Conservation (phyloP, 1,284 basidiomycete species). For the Malassezia vespertilionis region DNA sequence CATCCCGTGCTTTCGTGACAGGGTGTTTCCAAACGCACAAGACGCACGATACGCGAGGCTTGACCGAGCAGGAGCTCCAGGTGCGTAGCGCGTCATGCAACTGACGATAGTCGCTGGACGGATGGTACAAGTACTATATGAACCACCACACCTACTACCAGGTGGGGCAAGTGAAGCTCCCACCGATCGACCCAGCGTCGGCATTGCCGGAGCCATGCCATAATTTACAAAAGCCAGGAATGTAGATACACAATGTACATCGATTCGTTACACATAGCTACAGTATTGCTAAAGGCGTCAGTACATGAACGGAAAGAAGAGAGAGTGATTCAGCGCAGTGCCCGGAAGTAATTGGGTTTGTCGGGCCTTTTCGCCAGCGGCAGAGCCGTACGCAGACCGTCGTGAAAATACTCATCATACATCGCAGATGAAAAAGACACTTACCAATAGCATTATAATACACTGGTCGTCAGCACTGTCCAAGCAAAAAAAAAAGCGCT, state of each 20-base stretch:
- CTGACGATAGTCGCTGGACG: conserved; percentile 13
- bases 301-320: background rate
- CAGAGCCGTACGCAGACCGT: conserved; percentile 37
- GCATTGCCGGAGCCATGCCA: conserved; percentile 32
- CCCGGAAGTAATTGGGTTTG: conserved; percentile 39
- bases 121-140: conserved; percentile 37
- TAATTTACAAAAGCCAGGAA: conserved; percentile 16
- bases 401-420: conserved; percentile 34
- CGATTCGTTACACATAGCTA: too few species aligned
- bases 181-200: conserved; percentile 23
- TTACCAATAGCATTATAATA: background rate
- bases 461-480: background rate
- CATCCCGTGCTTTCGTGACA: conserved; percentile 42
- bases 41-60: conserved; percentile 41
- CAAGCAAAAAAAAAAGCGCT: background rate
- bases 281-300: background rate
- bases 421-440: background rate
- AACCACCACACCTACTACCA: conserved; percentile 30
- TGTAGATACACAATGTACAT: conserved; percentile 7
- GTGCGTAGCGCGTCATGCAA: conserved; percentile 17
- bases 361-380: conserved; percentile 38
- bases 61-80: conserved; percentile 24
- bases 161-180: conserved; percentile 31
- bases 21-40: conserved; percentile 44
- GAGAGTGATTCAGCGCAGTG: conserved; percentile 8